Evolutionary conservation across 129 eudicot genomes (phyloP).

Genomic region (Escallonia rubra): DNA sequence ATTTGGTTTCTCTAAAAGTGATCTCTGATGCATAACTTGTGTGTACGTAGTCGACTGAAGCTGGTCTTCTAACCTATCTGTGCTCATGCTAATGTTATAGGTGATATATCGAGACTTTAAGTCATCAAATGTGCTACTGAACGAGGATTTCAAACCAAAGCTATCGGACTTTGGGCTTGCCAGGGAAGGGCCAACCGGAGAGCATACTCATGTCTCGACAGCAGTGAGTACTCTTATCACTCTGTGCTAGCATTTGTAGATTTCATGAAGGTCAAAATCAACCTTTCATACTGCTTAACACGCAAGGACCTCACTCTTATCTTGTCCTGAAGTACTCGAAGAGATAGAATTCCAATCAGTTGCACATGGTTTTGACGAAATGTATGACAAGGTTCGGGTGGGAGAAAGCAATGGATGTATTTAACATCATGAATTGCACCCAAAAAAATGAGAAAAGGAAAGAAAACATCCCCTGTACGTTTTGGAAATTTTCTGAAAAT

Average conservation of each 20-base stretch:
- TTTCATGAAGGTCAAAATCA: not conserved
- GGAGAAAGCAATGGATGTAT: no score
- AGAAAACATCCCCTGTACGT: no score
- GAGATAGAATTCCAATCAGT: no score
- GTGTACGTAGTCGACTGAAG: no score
- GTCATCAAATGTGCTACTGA: slow-evolving; percentile 72
- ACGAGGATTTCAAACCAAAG: slow-evolving; percentile 52
- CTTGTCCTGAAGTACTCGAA: not conserved
- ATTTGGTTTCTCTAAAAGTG: not conserved
- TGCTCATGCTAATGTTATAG: slow-evolving; percentile 20
- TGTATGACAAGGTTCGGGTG: no score
- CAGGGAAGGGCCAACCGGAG: slow-evolving; percentile 81
- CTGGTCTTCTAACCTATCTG: not conserved
- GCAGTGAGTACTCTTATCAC: slow-evolving; percentile 36
- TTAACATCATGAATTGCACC: no score
- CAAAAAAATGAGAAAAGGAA: no score
- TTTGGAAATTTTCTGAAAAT: no score
- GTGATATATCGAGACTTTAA: slow-evolving; percentile 84
- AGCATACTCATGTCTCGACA: slow-evolving; percentile 65
- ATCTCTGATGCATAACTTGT: not conserved
- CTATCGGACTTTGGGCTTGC: slow-evolving; percentile 91
- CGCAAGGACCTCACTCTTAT: not conserved
- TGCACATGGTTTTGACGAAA: no score
- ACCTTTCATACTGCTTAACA: not conserved
- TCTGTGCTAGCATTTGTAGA: slow-evolving; percentile 5